Evolutionary conservation across 768 basidiomycete genomes (phyloP).

Genomic region (Rhizopogon vinicolor): DNA sequence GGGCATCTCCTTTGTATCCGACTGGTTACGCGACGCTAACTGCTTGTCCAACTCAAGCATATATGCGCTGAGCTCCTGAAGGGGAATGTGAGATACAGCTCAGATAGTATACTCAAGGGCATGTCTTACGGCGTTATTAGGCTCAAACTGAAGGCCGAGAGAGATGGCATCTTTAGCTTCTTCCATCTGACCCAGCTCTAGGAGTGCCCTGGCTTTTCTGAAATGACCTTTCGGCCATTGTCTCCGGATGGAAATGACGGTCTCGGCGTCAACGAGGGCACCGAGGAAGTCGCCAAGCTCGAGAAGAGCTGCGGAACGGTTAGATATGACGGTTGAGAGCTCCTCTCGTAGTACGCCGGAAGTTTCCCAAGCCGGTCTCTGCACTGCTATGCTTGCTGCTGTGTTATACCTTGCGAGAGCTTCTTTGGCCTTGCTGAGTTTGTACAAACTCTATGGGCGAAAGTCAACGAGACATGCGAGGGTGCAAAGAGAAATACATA

Average conservation of each 20-base stretch:
- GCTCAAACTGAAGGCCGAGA: conserved; percentile 84
- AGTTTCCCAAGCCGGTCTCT: conserved; percentile 89
- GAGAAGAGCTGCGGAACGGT: conserved; percentile 84
- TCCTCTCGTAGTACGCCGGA: conserved; percentile 83
- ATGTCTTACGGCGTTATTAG: conserved; percentile 48
- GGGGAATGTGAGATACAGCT: conserved; percentile 6
- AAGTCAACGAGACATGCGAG: conserved; percentile 8
- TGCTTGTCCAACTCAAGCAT: conserved; percentile 26
- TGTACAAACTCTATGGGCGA: conserved; percentile 65
- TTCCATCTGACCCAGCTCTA: conserved; percentile 59
- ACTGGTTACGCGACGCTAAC: conserved; percentile 9
- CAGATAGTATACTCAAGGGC: background rate
- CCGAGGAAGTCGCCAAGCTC: conserved; percentile 72
- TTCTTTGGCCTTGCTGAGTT: conserved; percentile 58
- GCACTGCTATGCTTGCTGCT: conserved; percentile 70
- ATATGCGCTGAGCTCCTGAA: conserved; percentile 27
- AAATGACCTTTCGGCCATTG: conserved; percentile 97
- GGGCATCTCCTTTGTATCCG: background rate
- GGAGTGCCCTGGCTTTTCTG: conserved; percentile 85
- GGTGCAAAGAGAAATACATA: conserved; percentile 23
- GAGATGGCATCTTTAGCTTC: conserved; percentile 82
- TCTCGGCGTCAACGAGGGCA: conserved; percentile 86
- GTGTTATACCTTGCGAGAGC: conserved; percentile 79
- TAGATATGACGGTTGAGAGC: conserved; percentile 83
- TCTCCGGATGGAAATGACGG: conserved; percentile 77